These are phyloP conservation scores for Thalassiosira ordinaria DNA, from an alignment of 352 stramenopile genomes.

Conservation along the genomic window DNA sequence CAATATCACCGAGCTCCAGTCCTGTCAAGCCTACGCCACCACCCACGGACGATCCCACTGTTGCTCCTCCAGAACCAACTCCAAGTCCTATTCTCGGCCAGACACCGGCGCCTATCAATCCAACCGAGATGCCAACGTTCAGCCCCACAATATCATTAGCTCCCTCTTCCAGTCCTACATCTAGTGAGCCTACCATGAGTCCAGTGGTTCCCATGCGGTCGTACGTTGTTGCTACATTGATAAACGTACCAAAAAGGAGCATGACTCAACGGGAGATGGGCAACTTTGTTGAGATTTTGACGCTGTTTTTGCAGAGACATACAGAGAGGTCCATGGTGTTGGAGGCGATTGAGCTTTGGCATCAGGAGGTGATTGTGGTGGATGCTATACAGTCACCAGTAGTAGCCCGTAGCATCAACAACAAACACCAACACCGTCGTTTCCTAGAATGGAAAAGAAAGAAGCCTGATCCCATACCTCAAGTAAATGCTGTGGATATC, in stretches of 20 bases:
- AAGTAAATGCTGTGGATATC: conserved; percentile 24
- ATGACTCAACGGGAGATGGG: conserved; percentile 28
- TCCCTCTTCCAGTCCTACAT: too few species aligned
- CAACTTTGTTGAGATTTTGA: conserved; percentile 38
- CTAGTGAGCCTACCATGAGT: conserved; percentile 1
- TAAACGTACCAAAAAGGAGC: too few species aligned
- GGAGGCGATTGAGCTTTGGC: conserved; percentile 38
- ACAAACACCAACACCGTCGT: not conserved
- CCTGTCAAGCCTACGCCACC: not conserved
- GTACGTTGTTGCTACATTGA: conserved; percentile 21
- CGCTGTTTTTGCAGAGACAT: conserved; percentile 28
- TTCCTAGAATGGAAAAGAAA: not conserved
- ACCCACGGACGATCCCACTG: not conserved
- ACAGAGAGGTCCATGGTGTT: conserved; percentile 29
- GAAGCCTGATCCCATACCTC: not conserved
- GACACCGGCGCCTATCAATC: conserved; percentile 10
- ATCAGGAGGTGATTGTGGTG: conserved; percentile 25
- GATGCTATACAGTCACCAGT: conserved; percentile 3
- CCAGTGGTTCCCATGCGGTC: conserved; percentile 22
- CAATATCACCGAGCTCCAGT: not conserved
- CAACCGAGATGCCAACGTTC: conserved; percentile 3
- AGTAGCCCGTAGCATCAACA: not conserved
- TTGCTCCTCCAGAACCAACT: not conserved
- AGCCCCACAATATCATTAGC: conserved; percentile 1
- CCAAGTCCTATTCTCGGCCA: not conserved